These are phyloP conservation scores for Pleoardoris graminearum DNA, from an alignment of 2,329 filamentous ascomycete genomes.

Conservation along the genomic window DNA sequence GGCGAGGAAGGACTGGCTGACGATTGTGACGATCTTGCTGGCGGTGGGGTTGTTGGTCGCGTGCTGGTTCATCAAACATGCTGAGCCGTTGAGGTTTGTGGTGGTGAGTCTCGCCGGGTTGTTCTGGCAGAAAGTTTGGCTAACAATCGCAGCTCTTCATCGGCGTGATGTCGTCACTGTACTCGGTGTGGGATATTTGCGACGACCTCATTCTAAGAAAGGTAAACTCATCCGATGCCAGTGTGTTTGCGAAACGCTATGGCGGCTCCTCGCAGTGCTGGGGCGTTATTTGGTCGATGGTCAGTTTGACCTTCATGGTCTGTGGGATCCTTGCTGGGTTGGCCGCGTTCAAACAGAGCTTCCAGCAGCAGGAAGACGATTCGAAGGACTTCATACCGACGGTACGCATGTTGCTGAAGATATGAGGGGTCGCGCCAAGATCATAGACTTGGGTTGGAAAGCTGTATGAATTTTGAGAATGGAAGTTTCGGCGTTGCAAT, in stretches of 20 bases:
- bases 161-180: constrained; percentile 78
- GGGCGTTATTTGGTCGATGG: constrained; percentile 76
- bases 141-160: constrained; percentile 65
- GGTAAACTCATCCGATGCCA: constrained; percentile 78
- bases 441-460: neutral
- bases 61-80: constrained; percentile 80
- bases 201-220: constrained; percentile 80
- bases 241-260: constrained; percentile 76
- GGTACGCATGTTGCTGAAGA: constrained; percentile 26
- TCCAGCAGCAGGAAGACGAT: constrained; percentile 68
- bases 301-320: constrained; percentile 73
- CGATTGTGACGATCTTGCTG: constrained; percentile 69
- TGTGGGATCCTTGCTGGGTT: constrained; percentile 74
- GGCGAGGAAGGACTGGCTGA: constrained; percentile 78
- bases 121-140: neutral
- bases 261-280: constrained; percentile 80
- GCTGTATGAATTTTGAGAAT: neutral
- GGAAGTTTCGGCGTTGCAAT: neutral
- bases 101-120: constrained; percentile 54
- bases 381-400: constrained; percentile 68
- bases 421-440: constrained; percentile 8
- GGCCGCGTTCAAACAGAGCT: constrained; percentile 73
- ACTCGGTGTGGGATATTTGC: constrained; percentile 84
- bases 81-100: constrained; percentile 72
- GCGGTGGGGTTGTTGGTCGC: constrained; percentile 72